Evolutionary conservation across 1,284 basidiomycete species (phyloP).

Genomic region (Laetiporus sulphureus): DNA sequence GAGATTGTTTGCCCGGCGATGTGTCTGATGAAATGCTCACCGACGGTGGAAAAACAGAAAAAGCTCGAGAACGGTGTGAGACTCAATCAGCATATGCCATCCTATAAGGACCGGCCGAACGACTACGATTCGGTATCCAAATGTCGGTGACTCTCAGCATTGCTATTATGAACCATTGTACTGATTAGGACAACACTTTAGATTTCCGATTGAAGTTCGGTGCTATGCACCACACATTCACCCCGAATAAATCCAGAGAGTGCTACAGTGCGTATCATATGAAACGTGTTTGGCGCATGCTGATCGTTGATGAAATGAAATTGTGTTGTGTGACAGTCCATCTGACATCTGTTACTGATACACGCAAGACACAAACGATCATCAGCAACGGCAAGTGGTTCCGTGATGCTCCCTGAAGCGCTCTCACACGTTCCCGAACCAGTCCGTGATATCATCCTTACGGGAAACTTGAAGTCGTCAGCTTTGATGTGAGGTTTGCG

Average conservation of each 20-base stretch:
- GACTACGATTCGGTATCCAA: conserved; percentile 66
- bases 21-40: background rate
- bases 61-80: conserved; percentile 73
- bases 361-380: conserved; percentile 32
- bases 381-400: conserved; percentile 32
- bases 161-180: background rate
- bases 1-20: background rate
- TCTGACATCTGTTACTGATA: conserved; percentile 73
- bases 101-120: conserved; percentile 65
- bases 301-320: no score
- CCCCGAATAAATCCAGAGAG: conserved; percentile 64
- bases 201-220: conserved; percentile 71
- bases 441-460: conserved; percentile 40
- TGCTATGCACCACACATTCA: conserved; percentile 55
- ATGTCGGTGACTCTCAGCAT: conserved; percentile 39
- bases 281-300: background rate
- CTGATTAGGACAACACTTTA: conserved; percentile 20
- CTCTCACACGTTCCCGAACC: conserved; percentile 3
- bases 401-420: background rate
- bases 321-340: conserved; percentile 45
- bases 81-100: conserved; percentile 57
- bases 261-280: conserved; percentile 48
- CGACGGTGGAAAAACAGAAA: conserved; percentile 19
- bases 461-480: conserved; percentile 31
- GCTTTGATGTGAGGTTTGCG: conserved; percentile 21